These are phyloP conservation scores for Inosperma sp. DNA, from an alignment of 768 basidiomycete genomes.

Conservation along the genomic window DNA sequence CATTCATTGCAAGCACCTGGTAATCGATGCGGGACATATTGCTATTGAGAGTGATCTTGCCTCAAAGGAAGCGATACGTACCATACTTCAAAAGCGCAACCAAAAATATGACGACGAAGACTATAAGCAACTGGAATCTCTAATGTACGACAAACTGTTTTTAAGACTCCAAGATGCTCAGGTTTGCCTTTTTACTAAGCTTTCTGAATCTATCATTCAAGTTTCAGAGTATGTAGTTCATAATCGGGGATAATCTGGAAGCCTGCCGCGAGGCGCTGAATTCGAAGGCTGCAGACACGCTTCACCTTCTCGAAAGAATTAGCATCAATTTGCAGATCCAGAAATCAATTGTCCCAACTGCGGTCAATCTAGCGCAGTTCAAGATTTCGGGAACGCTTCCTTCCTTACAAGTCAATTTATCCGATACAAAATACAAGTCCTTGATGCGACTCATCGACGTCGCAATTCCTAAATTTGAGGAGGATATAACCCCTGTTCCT, in stretches of 20 bases:
- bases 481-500: constrained; percentile 25
- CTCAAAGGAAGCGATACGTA: constrained; percentile 71
- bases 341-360: constrained; percentile 87
- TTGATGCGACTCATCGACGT: constrained; percentile 92
- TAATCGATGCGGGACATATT: constrained; percentile 96
- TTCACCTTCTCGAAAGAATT: constrained; percentile 90
- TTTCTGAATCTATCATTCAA: no score
- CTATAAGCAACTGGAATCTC: constrained; percentile 74
- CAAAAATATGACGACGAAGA: constrained; percentile 86
- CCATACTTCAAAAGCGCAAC: constrained; percentile 77
- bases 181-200: constrained; percentile 50
- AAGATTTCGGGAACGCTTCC: constrained; percentile 89
- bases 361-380: constrained; percentile 77
- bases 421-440: constrained; percentile 85
- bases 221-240: constrained; percentile 61
- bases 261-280: constrained; percentile 77
- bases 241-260: constrained; percentile 80
- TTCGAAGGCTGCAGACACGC: constrained; percentile 47
- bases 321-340: constrained; percentile 87
- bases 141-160: constrained; percentile 93
- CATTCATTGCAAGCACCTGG: constrained; percentile 74
- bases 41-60: constrained; percentile 88
- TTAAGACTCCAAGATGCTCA: constrained; percentile 86
- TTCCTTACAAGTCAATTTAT: constrained; percentile 82
- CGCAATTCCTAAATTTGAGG: constrained; percentile 77